Base-by-base conservation (phyloP, 768 basidiomycete species). In the Amanita rimosa region DNA sequence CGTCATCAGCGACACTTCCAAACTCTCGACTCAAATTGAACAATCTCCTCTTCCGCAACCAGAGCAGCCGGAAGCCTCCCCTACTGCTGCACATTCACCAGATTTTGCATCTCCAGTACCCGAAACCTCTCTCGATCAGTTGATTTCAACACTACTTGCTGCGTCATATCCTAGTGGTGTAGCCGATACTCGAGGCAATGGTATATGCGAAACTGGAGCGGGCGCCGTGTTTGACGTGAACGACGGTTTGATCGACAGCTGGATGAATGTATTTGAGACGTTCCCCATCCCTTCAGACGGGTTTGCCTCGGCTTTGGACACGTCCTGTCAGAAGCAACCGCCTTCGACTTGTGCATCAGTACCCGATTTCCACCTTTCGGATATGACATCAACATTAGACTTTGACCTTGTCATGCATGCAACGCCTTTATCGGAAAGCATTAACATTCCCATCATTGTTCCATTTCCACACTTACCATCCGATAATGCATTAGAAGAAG, bases 241-340 rank as follows among this genome's bases (percentile, higher is more conserved):
- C 19, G 44, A 49, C 24, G 45, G 50, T 29, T 45, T 44, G 33
- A 49, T 44, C 52, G 71, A 78, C 52, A 72, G 66, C 33, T 78
- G 74, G 75, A 64, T 78, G 61, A 68, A 66, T 44, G 68, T 74
- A 42, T 62, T 78, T n/a, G 67, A 75, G 37, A 60, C 67, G 2
- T 71, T 75, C 44, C 66, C 73, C 6, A 57, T 67, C 22, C 58
- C 62, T 14, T 57, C 61, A 14, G 64, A 64, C 37, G 65, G 58
- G 10, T 58, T 62, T 33, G 49, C 55, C 10, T 56, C 50, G 13
- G 42, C 52, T 40, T 55, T 55, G 21, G 48, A 36, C 2, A n/a
- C 45, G 26, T 43, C 38, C 3, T 21, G 33, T 21, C 39, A 22
- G 21, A 43, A 29, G 4, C 31, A 27, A 2, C 44, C 42, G 3